These are phyloP conservation scores for Aspergillus niger DNA, from an alignment of 2,329 filamentous ascomycete species.

Conservation along the genomic window DNA sequence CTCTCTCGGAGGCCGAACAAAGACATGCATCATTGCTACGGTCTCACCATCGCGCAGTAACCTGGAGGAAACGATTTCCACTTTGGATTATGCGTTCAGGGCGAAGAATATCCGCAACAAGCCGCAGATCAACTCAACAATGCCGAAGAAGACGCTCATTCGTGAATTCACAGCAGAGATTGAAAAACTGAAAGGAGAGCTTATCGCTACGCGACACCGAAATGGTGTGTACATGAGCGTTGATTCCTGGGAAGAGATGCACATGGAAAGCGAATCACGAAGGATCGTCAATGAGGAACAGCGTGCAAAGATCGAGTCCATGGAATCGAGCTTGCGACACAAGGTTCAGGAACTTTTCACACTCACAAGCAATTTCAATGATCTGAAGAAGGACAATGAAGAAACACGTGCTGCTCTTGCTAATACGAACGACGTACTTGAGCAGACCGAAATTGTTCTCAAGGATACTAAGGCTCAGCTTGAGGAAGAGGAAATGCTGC, in stretches of 20 bases:
- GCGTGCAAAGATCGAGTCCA: constrained; percentile 83
- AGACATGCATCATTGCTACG: constrained; percentile 98
- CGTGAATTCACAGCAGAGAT: constrained; percentile 90
- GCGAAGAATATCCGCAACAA: constrained; percentile 99
- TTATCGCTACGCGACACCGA: constrained; percentile 87
- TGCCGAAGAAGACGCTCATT: constrained; percentile 90
- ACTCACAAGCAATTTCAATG: constrained; percentile 83
- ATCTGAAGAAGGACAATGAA: constrained; percentile 87
- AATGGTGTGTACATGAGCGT: constrained; percentile 94
- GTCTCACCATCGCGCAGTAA: constrained; percentile 94
- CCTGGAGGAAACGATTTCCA: constrained; percentile 96
- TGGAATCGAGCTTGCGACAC: constrained; percentile 86
- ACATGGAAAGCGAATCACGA: constrained; percentile 85
- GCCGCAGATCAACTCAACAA: constrained; percentile 87
- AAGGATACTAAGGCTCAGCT: constrained; percentile 74
- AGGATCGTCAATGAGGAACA: constrained; percentile 92
- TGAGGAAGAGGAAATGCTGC: constrained; percentile 74
- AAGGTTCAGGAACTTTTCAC: constrained; percentile 91
- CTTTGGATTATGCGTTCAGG: constrained; percentile 93
- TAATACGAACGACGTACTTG: constrained; percentile 76
- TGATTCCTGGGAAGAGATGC: constrained; percentile 88
- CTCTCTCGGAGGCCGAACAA: constrained; percentile 90
- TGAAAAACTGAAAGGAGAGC: constrained; percentile 88
- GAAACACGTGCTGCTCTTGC: constrained; percentile 70
- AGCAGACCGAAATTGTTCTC: constrained; percentile 85